A percentile compares a stretch with the other conserved stretches of the same genome.
Evolutionary conservation across 306 rosid genomes (phyloP).

Genomic region (apple (Malus domestica)): ASM211411v1 NC_041790.1:7273501-7274000

Average conservation of each 20-base stretch:
- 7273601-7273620: slow-evolving; percentile 31
- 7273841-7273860: slow-evolving; percentile 13
- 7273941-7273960: too few relatives aligned
- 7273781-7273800: slow-evolving; percentile 22
- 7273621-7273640: slow-evolving; percentile 38
- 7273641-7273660: slow-evolving; percentile 17
- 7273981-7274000: too few relatives aligned
- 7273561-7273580: slow-evolving; percentile 19
- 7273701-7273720: slow-evolving; percentile 10
- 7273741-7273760: slow-evolving; percentile 37
- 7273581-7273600: slow-evolving; percentile 36
- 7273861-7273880: too few relatives aligned
- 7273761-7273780: slow-evolving; percentile 26
- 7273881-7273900: too few relatives aligned
- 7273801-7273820: slow-evolving; percentile 58
- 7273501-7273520: neutral
- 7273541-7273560: slow-evolving; percentile 26
- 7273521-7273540: slow-evolving; percentile 30
- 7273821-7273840: slow-evolving; percentile 36
- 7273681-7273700: slow-evolving; percentile 22
- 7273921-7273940: too few relatives aligned
- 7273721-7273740: slow-evolving; percentile 41
- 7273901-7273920: too few relatives aligned
- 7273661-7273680: slow-evolving; percentile 33
- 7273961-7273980: too few relatives aligned